phyloP scores from a whole-genome alignment of 139 green algal species.

The Haematococcus lacustris region DNA sequence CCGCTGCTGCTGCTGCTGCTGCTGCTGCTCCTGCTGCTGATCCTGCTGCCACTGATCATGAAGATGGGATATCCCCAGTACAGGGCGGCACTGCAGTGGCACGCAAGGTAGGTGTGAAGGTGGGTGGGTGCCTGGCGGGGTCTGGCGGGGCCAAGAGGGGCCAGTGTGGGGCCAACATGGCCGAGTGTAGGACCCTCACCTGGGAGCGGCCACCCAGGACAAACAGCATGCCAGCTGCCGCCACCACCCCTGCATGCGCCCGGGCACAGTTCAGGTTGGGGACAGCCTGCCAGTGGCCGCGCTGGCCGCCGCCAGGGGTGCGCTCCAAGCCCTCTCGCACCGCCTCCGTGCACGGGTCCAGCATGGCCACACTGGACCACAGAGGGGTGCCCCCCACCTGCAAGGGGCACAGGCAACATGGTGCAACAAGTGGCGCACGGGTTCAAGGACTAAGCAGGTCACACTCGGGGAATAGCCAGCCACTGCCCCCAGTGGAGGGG shows the following conservation, averaged over 20 bases:
- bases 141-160: too few relatives aligned
- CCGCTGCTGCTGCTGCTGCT: neutral
- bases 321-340: too few relatives aligned
- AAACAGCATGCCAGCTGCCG: slow-evolving; percentile 12
- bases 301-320: too few relatives aligned
- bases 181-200: slow-evolving; percentile 1
- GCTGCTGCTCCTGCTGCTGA: neutral
- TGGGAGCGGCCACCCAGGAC: slow-evolving; percentile 31
- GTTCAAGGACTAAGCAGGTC: too few relatives aligned
- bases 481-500: neutral
- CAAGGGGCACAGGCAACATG: neutral
- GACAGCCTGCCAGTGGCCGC: slow-evolving; percentile 16
- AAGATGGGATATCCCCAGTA: neutral
- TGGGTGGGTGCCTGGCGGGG: too few relatives aligned
- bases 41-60: neutral
- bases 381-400: slow-evolving; percentile 28
- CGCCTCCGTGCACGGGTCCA: too few relatives aligned
- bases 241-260: slow-evolving; percentile 26
- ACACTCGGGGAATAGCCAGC: neutral
- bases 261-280: slow-evolving; percentile 7
- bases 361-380: slow-evolving; percentile 19
- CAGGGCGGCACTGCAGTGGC: too few relatives aligned
- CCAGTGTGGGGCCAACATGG: neutral
- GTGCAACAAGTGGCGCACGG: neutral
- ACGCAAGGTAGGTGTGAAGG: too few relatives aligned